Base-by-base conservation (phyloP, 2,329 filamentous ascomycete genomes). In the Fusarium nematophilum region DNA sequence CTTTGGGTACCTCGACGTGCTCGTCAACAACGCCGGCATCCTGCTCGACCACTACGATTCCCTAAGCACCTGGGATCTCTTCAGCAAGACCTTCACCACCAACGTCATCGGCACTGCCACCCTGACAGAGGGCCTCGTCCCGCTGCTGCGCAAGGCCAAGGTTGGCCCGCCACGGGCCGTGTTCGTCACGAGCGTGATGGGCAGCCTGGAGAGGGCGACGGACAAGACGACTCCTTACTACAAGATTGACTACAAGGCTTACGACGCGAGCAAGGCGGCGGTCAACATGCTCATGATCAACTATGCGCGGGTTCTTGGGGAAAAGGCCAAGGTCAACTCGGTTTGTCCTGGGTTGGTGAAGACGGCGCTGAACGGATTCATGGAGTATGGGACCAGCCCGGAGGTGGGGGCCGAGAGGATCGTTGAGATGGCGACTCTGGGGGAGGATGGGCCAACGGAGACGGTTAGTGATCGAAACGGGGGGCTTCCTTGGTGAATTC, bases 261-360 rank as follows among this genome's bases (percentile, higher is more conserved):
- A 81, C 47, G 66, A 75, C 10, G 59, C 68, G 5, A 79, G 75
- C 64, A 81, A 81, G 57, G 75, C 78, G 1, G 79, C 78, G 0
- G 18, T 80, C 9, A 78, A 80, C 25, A 78, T 79, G 72, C 59
- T 81, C 3, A 68, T 65, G 26, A 14, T 74, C 4, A 71, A 74
- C 40, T 79, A 74, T 40, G 68, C 66, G 1, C 59, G 70, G 1
- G 66, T 70, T n/a, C 9, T 27, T 79, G 30, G 61, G 69, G 5
- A 67, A 68, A 70, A 69, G 8, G 75, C 68, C 14, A 72, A 70
- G 48, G 72, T 75, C 34, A 78, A 78, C 44, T 53, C 64, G 4
- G 72, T 70, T 7, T 79, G 75, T 33, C 76, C 77, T 0, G 77
- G 76, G 1, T 59, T 72, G n/a, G 72, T 77, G 2, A 67, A 62